phyloP scores from a whole-genome alignment of 257 asterid species.

The Solanum appendiculatum region DNA sequence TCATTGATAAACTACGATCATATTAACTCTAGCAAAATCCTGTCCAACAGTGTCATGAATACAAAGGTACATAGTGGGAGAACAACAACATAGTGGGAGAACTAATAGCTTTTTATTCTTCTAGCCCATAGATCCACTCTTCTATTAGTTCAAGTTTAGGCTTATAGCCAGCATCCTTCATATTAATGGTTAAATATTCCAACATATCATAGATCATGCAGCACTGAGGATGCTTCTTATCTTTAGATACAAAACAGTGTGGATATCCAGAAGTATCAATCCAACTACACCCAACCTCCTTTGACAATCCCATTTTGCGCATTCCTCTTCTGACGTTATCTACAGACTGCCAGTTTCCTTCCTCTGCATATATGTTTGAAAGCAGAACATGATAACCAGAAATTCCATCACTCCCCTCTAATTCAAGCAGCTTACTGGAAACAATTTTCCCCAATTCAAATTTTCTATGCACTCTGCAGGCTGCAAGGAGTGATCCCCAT shows the following conservation, averaged over 20 bases:
- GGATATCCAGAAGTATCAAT: constrained; percentile 46
- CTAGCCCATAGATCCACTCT: constrained; percentile 14
- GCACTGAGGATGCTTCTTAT: constrained; percentile 37
- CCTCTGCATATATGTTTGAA: constrained; percentile 82
- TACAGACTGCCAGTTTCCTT: constrained; percentile 72
- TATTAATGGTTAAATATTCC: constrained; percentile 38
- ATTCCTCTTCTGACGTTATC: constrained; percentile 52
- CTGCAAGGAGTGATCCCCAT: constrained; percentile 83
- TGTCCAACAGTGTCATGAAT: background rate
- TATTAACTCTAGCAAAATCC: background rate
- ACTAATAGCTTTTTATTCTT: background rate
- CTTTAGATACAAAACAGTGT: constrained; percentile 49
- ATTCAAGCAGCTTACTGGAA: constrained; percentile 50
- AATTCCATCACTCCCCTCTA: constrained; percentile 33
- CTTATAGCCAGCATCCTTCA: constrained; percentile 49
- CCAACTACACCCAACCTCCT: constrained; percentile 95
- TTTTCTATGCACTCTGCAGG: constrained; percentile 60
- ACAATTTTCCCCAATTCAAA: constrained; percentile 73
- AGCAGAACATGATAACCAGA: constrained; percentile 69
- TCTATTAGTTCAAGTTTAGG: constrained; percentile 23
- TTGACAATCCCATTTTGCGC: constrained; percentile 45
- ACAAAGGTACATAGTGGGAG: background rate
- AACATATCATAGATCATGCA: constrained; percentile 33
- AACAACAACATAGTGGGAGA: background rate
- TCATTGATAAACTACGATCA: background rate